These are phyloP conservation scores for Aureobasidium musti DNA, from an alignment of 2,329 filamentous ascomycete genomes.

Conservation along the genomic window DNA sequence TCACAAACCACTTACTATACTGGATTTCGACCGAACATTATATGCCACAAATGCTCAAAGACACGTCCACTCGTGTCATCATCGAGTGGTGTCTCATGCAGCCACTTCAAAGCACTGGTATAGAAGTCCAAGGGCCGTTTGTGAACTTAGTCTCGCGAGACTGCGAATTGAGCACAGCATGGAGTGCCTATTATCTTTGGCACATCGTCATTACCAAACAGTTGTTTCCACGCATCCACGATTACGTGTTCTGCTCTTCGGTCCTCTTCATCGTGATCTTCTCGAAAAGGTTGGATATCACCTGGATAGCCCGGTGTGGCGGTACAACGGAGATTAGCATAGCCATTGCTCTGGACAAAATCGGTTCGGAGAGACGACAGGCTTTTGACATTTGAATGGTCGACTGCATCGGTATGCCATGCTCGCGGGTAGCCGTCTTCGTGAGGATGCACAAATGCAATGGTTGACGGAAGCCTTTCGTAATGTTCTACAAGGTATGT, in stretches of 20 bases:
- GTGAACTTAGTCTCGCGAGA: slow-evolving; percentile 51
- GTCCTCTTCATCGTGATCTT: slow-evolving; percentile 39
- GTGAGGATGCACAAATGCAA: slow-evolving; percentile 39
- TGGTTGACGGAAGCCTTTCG: slow-evolving; percentile 38
- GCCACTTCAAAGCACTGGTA: slow-evolving; percentile 52
- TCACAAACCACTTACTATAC: not conserved
- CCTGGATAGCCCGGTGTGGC: slow-evolving; percentile 56
- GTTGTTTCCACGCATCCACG: not conserved
- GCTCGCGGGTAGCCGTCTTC: slow-evolving; percentile 34
- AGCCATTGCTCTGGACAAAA: slow-evolving; percentile 54
- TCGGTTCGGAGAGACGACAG: slow-evolving; percentile 46
- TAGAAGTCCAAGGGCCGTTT: slow-evolving; percentile 53
- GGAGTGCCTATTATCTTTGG: slow-evolving; percentile 52
- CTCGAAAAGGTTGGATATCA: slow-evolving; percentile 51
- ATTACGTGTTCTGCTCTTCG: not conserved
- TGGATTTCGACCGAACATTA: not conserved
- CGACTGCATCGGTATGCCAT: slow-evolving; percentile 27
- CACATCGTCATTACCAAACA: slow-evolving; percentile 32
- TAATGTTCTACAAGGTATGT: slow-evolving; percentile 53
- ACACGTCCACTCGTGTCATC: slow-evolving; percentile 57
- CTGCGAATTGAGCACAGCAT: slow-evolving; percentile 60
- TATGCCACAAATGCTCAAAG: slow-evolving; percentile 61
- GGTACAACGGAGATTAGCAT: slow-evolving; percentile 57
- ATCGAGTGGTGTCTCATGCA: slow-evolving; percentile 50
- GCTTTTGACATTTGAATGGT: slow-evolving; percentile 33